Evolutionary conservation across 805 yeast genomes (phyloP).

Genomic region (Myxozyma geophila): DNA sequence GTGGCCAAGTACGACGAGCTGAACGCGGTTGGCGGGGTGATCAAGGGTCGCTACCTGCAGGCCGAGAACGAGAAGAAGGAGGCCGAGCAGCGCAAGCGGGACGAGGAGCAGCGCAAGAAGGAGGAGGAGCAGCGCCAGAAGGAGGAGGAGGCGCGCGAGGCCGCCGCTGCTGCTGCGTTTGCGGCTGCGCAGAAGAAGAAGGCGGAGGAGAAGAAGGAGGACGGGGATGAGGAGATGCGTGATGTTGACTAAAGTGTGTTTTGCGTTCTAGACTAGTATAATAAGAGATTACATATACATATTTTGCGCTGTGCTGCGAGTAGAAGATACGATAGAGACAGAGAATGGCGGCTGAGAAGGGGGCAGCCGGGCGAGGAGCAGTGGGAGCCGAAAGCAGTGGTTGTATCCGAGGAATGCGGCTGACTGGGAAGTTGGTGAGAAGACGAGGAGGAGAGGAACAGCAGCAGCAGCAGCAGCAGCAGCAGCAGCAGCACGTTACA

Average conservation of each 20-base stretch:
- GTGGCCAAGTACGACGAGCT: conserved; percentile 98
- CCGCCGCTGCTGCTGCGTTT: conserved; percentile 35
- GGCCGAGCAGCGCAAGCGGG: conserved; percentile 84
- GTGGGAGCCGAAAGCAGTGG: background rate
- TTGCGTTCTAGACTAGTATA: background rate
- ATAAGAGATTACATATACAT: too few species aligned
- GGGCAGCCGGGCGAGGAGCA: background rate
- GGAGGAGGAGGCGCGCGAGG: conserved; percentile 46
- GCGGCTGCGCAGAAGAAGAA: conserved; percentile 18
- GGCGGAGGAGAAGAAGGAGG: conserved; percentile 16
- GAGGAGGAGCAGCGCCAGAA: conserved; percentile 75
- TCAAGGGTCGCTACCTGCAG: conserved; percentile 92
- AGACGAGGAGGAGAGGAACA: background rate
- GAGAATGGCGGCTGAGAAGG: background rate
- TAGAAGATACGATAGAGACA: background rate
- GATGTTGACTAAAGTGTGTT: conserved; percentile 23
- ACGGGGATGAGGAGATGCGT: conserved; percentile 27
- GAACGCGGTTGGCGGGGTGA: conserved; percentile 90
- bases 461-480: too few species aligned
- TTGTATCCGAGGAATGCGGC: background rate
- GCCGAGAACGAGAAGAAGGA: conserved; percentile 90
- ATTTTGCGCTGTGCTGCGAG: background rate
- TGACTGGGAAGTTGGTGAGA: too few species aligned
- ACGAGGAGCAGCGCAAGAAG: conserved; percentile 80
- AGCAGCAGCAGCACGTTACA: too few species aligned